These are phyloP conservation scores for Musa schizocarpa DNA, from an alignment of 176 grass and related monocot species.

Conservation along the genomic window DNA sequence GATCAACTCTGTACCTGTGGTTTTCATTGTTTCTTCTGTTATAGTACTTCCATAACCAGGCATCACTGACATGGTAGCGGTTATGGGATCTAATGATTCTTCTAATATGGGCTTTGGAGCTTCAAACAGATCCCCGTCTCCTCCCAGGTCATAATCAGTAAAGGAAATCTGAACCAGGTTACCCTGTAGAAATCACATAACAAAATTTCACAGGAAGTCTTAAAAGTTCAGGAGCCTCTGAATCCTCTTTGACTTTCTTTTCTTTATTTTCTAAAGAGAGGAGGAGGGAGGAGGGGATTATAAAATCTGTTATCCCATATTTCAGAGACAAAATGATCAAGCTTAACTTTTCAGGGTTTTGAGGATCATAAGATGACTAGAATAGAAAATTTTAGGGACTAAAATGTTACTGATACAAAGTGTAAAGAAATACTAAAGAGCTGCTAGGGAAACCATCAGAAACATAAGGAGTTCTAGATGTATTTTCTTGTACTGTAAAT, in stretches of 20 bases:
- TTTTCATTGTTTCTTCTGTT: conserved; percentile 30
- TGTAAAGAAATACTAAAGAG: too few species aligned
- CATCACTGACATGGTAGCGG: conserved; percentile 64
- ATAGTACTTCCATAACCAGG: conserved; percentile 37
- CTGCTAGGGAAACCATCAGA: too few species aligned
- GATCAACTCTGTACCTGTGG: conserved; percentile 30
- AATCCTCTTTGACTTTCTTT: background rate
- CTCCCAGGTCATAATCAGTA: conserved; percentile 78
- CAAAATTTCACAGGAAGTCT: background rate
- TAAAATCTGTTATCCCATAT: too few species aligned
- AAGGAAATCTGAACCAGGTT: conserved; percentile 42
- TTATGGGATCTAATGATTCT: conserved; percentile 51
- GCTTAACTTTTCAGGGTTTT: too few species aligned
- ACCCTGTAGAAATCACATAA: conserved; percentile 29
- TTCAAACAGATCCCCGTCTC: conserved; percentile 80
- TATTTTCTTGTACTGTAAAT: too few species aligned
- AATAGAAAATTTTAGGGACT: too few species aligned
- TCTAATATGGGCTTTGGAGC: conserved; percentile 69
- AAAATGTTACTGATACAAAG: too few species aligned
- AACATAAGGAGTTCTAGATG: too few species aligned
- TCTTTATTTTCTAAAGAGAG: too few species aligned
- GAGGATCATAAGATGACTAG: too few species aligned
- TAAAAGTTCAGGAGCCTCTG: background rate
- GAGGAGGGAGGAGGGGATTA: too few species aligned
- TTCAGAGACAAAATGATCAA: too few species aligned